Evolutionary conservation across 23 red algal species (phyloP).

Genomic region (Gracilariopsis chorda): DNA sequence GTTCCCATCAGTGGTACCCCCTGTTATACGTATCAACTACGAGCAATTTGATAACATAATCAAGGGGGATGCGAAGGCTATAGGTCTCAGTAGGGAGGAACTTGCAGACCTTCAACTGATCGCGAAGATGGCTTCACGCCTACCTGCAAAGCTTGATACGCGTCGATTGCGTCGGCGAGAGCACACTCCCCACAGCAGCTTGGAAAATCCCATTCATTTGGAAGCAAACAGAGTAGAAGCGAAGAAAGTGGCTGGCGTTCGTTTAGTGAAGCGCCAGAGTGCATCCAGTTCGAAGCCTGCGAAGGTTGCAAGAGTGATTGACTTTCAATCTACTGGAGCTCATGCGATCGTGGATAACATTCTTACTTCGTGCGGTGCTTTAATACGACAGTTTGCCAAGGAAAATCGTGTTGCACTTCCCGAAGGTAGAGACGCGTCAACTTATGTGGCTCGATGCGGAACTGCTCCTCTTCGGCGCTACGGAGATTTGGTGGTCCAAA

Average conservation of each 20-base stretch:
- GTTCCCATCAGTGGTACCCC: slow-evolving; percentile 37
- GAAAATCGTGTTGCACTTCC: slow-evolving; percentile 33
- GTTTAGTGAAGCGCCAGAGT: slow-evolving; percentile 2
- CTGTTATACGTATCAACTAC: slow-evolving; percentile 54
- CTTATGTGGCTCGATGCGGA: slow-evolving; percentile 63
- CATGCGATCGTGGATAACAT: slow-evolving; percentile 45
- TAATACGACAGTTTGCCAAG: slow-evolving; percentile 51
- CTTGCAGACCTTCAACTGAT: not conserved
- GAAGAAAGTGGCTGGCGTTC: slow-evolving; percentile 38
- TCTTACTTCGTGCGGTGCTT: slow-evolving; percentile 15
- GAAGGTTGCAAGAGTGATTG: slow-evolving; percentile 19
- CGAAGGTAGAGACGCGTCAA: slow-evolving; percentile 33
- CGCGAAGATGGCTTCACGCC: not conserved
- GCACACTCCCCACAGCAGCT: not conserved
- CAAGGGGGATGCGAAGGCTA: not conserved
- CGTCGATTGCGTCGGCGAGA: slow-evolving; percentile 9
- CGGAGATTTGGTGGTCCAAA: slow-evolving; percentile 52
- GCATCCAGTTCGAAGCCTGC: not conserved
- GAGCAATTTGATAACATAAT: slow-evolving; percentile 40
- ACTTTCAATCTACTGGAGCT: slow-evolving; percentile 32
- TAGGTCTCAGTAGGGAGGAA: not conserved
- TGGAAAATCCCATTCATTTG: not conserved
- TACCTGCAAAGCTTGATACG: slow-evolving; percentile 26
- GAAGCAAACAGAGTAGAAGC: not conserved
- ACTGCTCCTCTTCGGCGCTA: slow-evolving; percentile 73